A percentile compares a stretch with the other conserved stretches of the same genome.
phyloP scores from a whole-genome alignment of 345 rosid species.

The Kandelia obovata region DNA sequence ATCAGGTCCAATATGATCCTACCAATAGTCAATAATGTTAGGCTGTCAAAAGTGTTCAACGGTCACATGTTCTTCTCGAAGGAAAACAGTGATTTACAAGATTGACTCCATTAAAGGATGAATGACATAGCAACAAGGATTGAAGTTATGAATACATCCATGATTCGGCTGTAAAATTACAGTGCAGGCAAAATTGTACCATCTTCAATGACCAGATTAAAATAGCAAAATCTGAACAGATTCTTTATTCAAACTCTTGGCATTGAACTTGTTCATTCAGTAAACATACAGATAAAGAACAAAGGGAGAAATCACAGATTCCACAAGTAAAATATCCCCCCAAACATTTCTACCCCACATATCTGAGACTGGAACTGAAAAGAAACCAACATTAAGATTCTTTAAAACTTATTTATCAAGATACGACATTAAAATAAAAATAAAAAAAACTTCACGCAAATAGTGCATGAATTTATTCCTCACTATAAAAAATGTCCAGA shows the following conservation, averaged over 20 bases:
- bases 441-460: constrained; percentile 26
- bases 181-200: neutral
- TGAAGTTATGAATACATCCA: constrained; percentile 1
- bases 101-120: neutral
- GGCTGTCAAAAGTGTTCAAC: no score
- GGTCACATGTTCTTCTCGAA: no score
- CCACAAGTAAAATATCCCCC: constrained; percentile 11
- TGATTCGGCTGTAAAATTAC: neutral
- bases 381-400: constrained; percentile 16
- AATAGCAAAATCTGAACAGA: neutral
- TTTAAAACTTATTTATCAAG: constrained; percentile 12
- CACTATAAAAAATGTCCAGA: constrained; percentile 25
- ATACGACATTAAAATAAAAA: neutral
- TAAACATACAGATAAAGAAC: neutral
- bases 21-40: no score
- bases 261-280: neutral
- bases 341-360: constrained; percentile 17
- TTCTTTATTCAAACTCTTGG: constrained; percentile 10
- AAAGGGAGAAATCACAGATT: constrained; percentile 12
- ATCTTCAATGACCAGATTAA: neutral
- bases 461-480: constrained; percentile 11
- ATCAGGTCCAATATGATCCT: no score
- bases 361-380: constrained; percentile 16
- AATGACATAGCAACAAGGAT: neutral
- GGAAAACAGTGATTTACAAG: no score